These are phyloP conservation scores for Zancudomyces culisetae DNA, from an alignment of 371 early-diverging fungal genomes.

Conservation along the genomic window DNA sequence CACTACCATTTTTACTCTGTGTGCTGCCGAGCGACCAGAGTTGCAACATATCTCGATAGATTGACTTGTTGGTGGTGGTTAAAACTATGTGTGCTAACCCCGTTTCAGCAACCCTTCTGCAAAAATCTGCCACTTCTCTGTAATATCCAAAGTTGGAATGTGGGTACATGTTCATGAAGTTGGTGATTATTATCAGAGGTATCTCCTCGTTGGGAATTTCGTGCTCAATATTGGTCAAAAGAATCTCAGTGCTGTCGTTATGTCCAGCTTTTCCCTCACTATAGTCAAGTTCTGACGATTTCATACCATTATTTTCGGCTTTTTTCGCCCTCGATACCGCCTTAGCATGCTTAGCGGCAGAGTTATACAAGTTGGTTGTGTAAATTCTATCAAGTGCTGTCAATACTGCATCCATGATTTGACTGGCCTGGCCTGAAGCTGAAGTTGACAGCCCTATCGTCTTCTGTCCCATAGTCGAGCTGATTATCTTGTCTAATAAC, in stretches of 20 bases:
- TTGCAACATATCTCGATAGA: conserved; percentile 40
- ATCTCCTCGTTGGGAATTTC: conserved; percentile 28
- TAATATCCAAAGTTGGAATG: too few species aligned
- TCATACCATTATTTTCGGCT: neutral
- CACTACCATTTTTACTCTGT: neutral
- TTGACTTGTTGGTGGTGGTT: conserved; percentile 54
- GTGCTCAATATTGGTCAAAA: neutral
- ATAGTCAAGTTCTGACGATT: neutral
- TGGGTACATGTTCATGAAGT: conserved; percentile 46
- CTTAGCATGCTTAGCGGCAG: neutral
- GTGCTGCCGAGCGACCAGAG: neutral
- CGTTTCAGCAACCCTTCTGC: conserved; percentile 46
- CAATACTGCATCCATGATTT: conserved; percentile 33
- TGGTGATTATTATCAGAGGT: conserved; percentile 78
- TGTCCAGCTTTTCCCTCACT: neutral
- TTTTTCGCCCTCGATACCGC: neutral
- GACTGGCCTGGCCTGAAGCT: conserved; percentile 27
- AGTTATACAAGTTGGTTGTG: conserved; percentile 1
- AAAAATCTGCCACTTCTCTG: conserved; percentile 59
- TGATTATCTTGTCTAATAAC: conserved; percentile 53
- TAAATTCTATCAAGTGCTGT: conserved; percentile 22
- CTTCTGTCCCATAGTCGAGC: conserved; percentile 75
- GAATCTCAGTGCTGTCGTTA: neutral
- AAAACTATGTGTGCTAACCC: conserved; percentile 82
- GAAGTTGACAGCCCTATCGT: conserved; percentile 42